Conservation (phyloP, 2,329 filamentous ascomycete species). For the Clarireedia homoeocarpa region DNA sequence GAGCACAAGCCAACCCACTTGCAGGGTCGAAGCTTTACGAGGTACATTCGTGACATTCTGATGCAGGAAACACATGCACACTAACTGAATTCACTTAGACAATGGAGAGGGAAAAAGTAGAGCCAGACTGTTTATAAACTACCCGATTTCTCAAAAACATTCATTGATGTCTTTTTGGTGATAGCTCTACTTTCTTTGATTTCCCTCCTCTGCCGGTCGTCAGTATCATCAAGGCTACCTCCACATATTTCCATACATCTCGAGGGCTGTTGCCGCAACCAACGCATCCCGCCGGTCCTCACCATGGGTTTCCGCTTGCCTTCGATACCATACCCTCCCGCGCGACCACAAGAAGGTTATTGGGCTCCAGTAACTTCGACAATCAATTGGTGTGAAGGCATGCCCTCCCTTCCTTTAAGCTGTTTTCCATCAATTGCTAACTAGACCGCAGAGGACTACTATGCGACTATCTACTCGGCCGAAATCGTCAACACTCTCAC, state of each 20-base stretch:
- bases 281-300: neutral
- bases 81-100: too few relatives aligned
- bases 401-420: conserved; percentile 30
- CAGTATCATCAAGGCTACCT: neutral
- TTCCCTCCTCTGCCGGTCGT: neutral
- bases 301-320: conserved; percentile 23
- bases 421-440: neutral
- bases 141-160: too few relatives aligned
- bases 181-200: neutral
- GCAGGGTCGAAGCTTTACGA: too few relatives aligned
- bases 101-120: too few relatives aligned
- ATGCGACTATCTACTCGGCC: conserved; percentile 66
- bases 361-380: conserved; percentile 30
- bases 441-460: conserved; percentile 53
- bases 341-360: conserved; percentile 24
- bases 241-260: neutral
- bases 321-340: conserved; percentile 29
- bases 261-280: neutral
- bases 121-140: too few relatives aligned
- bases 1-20: too few relatives aligned
- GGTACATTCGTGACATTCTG: too few relatives aligned
- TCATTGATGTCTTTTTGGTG: too few relatives aligned
- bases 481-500: conserved; percentile 76
- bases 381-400: conserved; percentile 69
- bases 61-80: too few relatives aligned